phyloP scores from a whole-genome alignment of 2,329 filamentous ascomycete species.

The Penicillium sp. region DNA sequence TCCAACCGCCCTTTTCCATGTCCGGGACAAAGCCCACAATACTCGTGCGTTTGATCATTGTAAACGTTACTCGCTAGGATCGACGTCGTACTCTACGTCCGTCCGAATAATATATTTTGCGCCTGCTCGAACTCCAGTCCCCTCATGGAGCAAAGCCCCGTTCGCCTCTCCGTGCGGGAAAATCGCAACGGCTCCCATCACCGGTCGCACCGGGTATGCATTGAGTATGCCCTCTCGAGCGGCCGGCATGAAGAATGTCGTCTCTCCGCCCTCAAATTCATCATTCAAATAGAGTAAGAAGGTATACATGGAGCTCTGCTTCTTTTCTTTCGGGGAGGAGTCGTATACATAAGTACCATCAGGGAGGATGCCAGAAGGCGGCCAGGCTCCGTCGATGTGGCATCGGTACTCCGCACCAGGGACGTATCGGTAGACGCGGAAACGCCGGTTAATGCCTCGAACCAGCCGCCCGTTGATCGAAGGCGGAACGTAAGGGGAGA shows the following conservation, averaged over 20 bases:
- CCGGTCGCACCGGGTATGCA: conserved; percentile 65
- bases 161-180: conserved; percentile 69
- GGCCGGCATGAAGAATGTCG: conserved; percentile 67
- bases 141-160: conserved; percentile 66
- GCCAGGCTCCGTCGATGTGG: conserved; percentile 72
- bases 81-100: conserved; percentile 68
- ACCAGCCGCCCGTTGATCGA: conserved; percentile 56
- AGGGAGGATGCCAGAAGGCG: conserved; percentile 62
- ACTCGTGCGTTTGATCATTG: background rate
- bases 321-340: conserved; percentile 56
- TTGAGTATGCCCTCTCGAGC: conserved; percentile 64
- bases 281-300: conserved; percentile 70
- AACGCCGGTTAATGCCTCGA: conserved; percentile 65
- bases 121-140: conserved; percentile 66
- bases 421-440: conserved; percentile 70
- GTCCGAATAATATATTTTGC: conserved; percentile 69
- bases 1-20: background rate
- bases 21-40: background rate
- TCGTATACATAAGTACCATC: conserved; percentile 65
- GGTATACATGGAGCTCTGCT: conserved; percentile 67
- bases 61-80: conserved; percentile 13
- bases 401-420: conserved; percentile 69
- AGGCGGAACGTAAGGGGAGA: conserved; percentile 57
- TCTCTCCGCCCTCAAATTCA: conserved; percentile 69
- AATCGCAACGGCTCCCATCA: conserved; percentile 66